phyloP scores from a whole-genome alignment of 2,329 filamentous ascomycete genomes.

The Sarocladiaceae sp. region DNA sequence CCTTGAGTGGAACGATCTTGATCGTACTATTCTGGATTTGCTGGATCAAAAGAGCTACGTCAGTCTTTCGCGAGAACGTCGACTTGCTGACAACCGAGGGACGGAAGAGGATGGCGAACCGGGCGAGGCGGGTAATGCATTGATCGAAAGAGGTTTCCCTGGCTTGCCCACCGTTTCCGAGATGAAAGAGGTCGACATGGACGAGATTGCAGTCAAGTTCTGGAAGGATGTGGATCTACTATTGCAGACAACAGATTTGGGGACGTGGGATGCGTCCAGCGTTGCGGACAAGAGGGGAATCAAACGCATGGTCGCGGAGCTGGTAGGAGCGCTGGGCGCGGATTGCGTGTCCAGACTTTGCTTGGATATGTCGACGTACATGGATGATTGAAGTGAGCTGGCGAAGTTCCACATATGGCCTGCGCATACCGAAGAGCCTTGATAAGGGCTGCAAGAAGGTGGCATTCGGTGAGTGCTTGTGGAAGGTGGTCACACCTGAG shows the following conservation, averaged over 20 bases:
- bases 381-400: not conserved
- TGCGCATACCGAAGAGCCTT: no score
- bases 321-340: conserved; percentile 59
- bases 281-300: conserved; percentile 44
- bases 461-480: conserved; percentile 2
- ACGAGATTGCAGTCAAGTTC: conserved; percentile 50
- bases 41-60: conserved; percentile 53
- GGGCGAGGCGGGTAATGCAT: conserved; percentile 20
- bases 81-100: conserved; percentile 7
- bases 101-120: not conserved
- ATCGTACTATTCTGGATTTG: conserved; percentile 40
- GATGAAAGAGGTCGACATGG: conserved; percentile 50
- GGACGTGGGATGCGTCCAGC: conserved; percentile 50
- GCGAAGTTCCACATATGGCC: not conserved
- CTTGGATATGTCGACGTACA: conserved; percentile 42
- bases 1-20: conserved; percentile 55
- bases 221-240: conserved; percentile 6
- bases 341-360: conserved; percentile 51
- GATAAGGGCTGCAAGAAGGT: not conserved
- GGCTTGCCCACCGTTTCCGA: conserved; percentile 53
- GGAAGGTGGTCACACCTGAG: not conserved
- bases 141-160: conserved; percentile 60
- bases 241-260: conserved; percentile 40
- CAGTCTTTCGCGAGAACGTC: conserved; percentile 34
- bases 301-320: conserved; percentile 59